Base-by-base conservation (phyloP, 345 rosid species). In the Eucalyptus decipiens region DNA sequence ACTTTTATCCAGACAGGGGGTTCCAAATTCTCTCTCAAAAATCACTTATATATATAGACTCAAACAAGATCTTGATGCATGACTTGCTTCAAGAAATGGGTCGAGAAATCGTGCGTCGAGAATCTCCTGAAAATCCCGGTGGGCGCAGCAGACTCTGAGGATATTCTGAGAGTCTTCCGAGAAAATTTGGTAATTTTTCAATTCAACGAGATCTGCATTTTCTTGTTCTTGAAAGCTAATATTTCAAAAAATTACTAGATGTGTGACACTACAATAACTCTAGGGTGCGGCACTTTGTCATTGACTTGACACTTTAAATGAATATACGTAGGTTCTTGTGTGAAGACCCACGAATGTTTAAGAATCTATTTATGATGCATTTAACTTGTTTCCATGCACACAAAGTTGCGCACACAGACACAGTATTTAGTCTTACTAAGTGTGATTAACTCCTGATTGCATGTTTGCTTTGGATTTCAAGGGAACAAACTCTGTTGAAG, bases 61-160 rank as follows among this genome's bases (percentile, higher is more conserved):
- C 86, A 18, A 65, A 87, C 88, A 88, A 50, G 69, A 85, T 92
- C 50, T 14, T 28, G 87, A 92, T 91, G 93, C 93, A 92, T 58
- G 91, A 88, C 85, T 88, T 91, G 88, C 85, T 92, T 12, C 87
- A 91, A 80, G 90, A 89, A 87, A 80, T 91, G 90, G 94, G 92
- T 42, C 86, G 80, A 45, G 91, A 90, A 24, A 93, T 90, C 3
- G 91, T 92, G 58, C 67, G 6, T 16, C 86, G 13, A 86, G 91
- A 92, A 90, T 90, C 89, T 50, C 87, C 91, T 2, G 62, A 87
- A 6, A 87, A 92, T 89, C 92, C 91, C 2, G 58, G 89, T 18
- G 19, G 6, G 58, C 86, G 88, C 65, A 91, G 90, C 17, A 90
- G 90, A 51, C 87, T 92, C 12, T 92, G 86, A 89, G 43, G 92